These are phyloP conservation scores for Suillus luteus DNA, from an alignment of 768 basidiomycete genomes.

Conservation along the genomic window DNA sequence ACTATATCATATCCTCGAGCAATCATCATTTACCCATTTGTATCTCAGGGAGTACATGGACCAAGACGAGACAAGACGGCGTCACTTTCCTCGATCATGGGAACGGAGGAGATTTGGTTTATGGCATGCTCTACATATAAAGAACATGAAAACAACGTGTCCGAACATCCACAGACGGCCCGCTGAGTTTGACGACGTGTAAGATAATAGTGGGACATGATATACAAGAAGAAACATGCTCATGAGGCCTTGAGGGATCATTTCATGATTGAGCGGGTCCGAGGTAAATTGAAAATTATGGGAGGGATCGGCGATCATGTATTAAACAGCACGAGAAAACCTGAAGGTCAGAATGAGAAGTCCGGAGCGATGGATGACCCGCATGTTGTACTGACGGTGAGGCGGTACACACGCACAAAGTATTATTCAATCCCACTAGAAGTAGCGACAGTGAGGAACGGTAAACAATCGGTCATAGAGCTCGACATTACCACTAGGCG, in stretches of 20 bases:
- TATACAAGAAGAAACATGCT: conserved; percentile 25
- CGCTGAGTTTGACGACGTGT: conserved; percentile 14
- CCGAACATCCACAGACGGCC: conserved; percentile 31
- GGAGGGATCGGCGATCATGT: conserved; percentile 33
- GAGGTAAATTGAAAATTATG: conserved; percentile 29
- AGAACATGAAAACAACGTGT: conserved; percentile 37
- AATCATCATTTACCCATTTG: conserved; percentile 17
- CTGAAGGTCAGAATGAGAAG: conserved; percentile 31
- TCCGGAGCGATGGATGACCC: conserved; percentile 20
- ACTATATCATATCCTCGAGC: conserved; percentile 2
- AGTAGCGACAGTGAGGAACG: conserved; percentile 31
- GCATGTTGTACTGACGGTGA: conserved; percentile 27
- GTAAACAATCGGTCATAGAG: conserved; percentile 19
- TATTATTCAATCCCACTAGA: conserved; percentile 46
- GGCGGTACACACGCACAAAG: conserved; percentile 23
- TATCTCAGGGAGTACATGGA: conserved; percentile 7
- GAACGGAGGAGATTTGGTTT: conserved; percentile 21
- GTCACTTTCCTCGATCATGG: conserved; percentile 29
- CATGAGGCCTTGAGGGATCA: conserved; percentile 24
- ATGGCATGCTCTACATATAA: conserved; percentile 23
- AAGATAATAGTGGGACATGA: conserved; percentile 35
- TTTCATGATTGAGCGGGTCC: conserved; percentile 32
- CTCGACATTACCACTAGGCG: conserved; percentile 45
- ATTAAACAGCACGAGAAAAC: conserved; percentile 36
- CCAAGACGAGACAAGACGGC: conserved; percentile 19